phyloP scores from a whole-genome alignment of 768 basidiomycete genomes.

The Boletus eberwhitei region DNA sequence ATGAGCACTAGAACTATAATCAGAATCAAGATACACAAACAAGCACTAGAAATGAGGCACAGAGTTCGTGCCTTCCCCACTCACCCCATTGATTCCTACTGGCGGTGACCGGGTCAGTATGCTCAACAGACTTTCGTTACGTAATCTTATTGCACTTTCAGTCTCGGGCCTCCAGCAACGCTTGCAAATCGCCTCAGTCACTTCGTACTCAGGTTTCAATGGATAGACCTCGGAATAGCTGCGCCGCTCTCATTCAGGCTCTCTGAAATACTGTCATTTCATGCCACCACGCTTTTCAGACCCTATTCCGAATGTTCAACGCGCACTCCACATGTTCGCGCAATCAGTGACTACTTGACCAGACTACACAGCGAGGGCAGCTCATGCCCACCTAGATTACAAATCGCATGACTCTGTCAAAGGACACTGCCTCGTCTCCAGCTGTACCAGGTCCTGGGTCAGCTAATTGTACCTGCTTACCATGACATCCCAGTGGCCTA shows the following conservation, averaged over 20 bases:
- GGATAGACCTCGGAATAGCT: conserved; percentile 2
- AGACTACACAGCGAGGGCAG: conserved; percentile 24
- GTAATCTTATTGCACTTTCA: conserved; percentile 4
- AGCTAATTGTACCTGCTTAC: not conserved
- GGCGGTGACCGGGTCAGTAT: too few species aligned
- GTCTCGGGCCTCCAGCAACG: not conserved
- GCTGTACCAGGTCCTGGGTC: conserved; percentile 9
- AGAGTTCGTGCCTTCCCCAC: not conserved
- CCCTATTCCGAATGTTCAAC: conserved; percentile 29
- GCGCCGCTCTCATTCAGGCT: conserved; percentile 12
- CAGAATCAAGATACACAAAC: not conserved
- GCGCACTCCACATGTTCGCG: conserved; percentile 34
- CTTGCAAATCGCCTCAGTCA: conserved; percentile 1
- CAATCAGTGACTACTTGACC: conserved; percentile 26
- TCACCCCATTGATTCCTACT: not conserved
- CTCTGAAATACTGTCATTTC: conserved; percentile 17
- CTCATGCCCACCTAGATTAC: conserved; percentile 23
- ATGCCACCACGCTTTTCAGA: conserved; percentile 22
- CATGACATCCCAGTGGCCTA: conserved; percentile 3
- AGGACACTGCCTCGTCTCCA: conserved; percentile 18
- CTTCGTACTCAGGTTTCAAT: conserved; percentile 2
- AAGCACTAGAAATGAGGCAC: not conserved
- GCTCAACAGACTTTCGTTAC: conserved; percentile 3
- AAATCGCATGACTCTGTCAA: conserved; percentile 16
- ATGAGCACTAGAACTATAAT: not conserved